A percentile compares a stretch with the other conserved stretches of the same genome.
Conservation (phyloP, 2,329 filamentous ascomycete species). For the Neonectria punicea region DNA sequence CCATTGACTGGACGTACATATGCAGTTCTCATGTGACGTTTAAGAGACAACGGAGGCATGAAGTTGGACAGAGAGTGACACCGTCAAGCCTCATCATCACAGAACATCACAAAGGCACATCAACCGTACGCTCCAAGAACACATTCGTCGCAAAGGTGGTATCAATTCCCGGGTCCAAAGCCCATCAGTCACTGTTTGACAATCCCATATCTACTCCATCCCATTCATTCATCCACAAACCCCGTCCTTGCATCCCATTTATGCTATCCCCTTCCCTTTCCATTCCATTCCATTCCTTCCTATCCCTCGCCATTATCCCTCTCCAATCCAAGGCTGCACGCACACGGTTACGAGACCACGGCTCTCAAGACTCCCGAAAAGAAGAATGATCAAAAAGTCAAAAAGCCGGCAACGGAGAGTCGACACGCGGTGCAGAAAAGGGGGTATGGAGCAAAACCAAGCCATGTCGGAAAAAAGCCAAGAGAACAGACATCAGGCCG, state of each 20-base stretch:
- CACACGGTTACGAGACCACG: neutral
- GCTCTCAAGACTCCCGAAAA: slow-evolving; percentile 7
- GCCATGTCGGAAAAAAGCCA: slow-evolving; percentile 24
- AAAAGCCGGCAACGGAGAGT: slow-evolving; percentile 1
- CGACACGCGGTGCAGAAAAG: slow-evolving; percentile 4
- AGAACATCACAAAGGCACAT: neutral
- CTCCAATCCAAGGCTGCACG: slow-evolving; percentile 23
- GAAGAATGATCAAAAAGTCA: slow-evolving; percentile 11
- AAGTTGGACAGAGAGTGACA: no score
- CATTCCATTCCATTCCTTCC: slow-evolving; percentile 16
- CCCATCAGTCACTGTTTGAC: slow-evolving; percentile 27
- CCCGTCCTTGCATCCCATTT: slow-evolving; percentile 20
- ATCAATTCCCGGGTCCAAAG: slow-evolving; percentile 38
- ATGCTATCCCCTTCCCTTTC: slow-evolving; percentile 5
- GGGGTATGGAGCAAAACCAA: slow-evolving; percentile 35
- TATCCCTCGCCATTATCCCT: slow-evolving; percentile 1
- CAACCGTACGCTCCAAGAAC: neutral
- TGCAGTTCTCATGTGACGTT: neutral
- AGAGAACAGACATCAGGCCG: slow-evolving; percentile 24
- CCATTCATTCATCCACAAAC: slow-evolving; percentile 12
- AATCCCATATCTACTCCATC: slow-evolving; percentile 21
- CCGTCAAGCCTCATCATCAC: neutral
- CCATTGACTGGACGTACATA: slow-evolving; percentile 4
- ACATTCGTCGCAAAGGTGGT: slow-evolving; percentile 31
- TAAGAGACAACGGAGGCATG: no score